Base-by-base conservation (phyloP, 2,329 filamentous ascomycete species). In the Aspergillus pseudonomiae region DNA sequence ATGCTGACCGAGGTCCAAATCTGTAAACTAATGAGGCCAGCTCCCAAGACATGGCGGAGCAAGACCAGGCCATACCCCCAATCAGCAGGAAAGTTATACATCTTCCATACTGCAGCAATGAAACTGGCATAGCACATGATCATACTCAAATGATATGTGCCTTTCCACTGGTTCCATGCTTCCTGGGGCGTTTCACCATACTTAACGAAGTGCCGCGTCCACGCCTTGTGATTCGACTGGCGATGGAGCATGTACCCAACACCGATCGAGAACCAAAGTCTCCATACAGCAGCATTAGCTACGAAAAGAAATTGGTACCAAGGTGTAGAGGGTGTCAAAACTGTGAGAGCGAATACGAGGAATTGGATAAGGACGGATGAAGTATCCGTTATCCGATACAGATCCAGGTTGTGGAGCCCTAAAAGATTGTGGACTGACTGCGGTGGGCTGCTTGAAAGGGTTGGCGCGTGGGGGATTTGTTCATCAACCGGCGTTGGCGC, bases 121-220 rank as follows among this genome's bases (percentile, higher is more conserved):
- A 97, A 97, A 63, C 92, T 94, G 24, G 90, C 85, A 73, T 97
- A 94, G 78, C 91, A 94, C 87, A 97, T 89, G 62, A 89, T 88
- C 86, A 94, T 94, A 79, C 92, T 96, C 69, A 98, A 84, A 75
- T 99, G 93, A 73, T 97, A 97, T 73, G 96, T 88, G 36, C 91
- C 93, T 80, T 97, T 98, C 95, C 95, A 99, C 77, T 99, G 94
- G 62, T 91, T 89, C 95, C 95, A 99, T 4, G 94, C 94, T 79
- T 98, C 95, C 65, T 91, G 90, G 3, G 89, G 89, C 65, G 87
- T 93, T 77, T 98, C 95, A 65, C 95, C 95, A 73, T 91, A 97
- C 78, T 99, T 99, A 80, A 99, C 87, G 75, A 98, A 99, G 81
- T 99, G 95, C 30, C 95, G 89, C 19, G 94, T 98, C 93, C 95